These are phyloP conservation scores for Metschnikowia bowlesiae DNA, from an alignment of 805 yeast species.

Conservation along the genomic window DNA sequence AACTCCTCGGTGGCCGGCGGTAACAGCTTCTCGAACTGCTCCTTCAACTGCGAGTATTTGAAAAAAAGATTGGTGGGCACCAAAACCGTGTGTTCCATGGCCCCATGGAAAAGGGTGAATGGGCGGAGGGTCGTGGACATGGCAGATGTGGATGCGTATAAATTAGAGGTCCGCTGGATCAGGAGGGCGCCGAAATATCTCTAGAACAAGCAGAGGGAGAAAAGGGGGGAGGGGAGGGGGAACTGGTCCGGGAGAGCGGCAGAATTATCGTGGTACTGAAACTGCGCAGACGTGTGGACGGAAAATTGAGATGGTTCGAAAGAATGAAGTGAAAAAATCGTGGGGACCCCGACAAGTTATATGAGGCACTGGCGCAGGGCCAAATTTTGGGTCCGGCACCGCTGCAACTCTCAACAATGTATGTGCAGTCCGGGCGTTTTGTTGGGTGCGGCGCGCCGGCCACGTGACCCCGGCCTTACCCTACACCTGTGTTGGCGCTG, in stretches of 20 bases:
- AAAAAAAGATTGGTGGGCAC: constrained; percentile 80
- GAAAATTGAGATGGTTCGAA: not conserved
- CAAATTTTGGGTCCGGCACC: constrained; percentile 15
- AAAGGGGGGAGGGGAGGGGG: not conserved
- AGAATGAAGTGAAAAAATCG: not conserved
- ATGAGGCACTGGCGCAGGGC: constrained; percentile 1
- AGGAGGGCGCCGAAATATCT: not conserved
- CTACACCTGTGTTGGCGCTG: not conserved
- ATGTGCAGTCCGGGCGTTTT: constrained; percentile 17
- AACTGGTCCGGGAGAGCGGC: not conserved
- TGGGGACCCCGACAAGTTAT: not conserved
- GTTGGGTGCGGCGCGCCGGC: constrained; percentile 14
- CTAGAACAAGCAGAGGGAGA: not conserved
- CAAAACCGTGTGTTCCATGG: constrained; percentile 80
- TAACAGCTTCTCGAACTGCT: constrained; percentile 73
- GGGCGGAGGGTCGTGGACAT: constrained; percentile 54
- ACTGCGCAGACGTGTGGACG: not conserved
- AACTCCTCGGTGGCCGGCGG: constrained; percentile 80
- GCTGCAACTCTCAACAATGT: constrained; percentile 20
- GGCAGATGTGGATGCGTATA: not conserved
- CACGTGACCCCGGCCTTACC: not conserved
- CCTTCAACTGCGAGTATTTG: constrained; percentile 80
- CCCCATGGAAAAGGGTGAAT: constrained; percentile 75
- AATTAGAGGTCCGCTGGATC: not conserved
- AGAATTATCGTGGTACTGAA: not conserved